These are phyloP conservation scores for Xylaria castorea DNA, from an alignment of 495 filamentous ascomycete genomes.

Conservation along the genomic window DNA sequence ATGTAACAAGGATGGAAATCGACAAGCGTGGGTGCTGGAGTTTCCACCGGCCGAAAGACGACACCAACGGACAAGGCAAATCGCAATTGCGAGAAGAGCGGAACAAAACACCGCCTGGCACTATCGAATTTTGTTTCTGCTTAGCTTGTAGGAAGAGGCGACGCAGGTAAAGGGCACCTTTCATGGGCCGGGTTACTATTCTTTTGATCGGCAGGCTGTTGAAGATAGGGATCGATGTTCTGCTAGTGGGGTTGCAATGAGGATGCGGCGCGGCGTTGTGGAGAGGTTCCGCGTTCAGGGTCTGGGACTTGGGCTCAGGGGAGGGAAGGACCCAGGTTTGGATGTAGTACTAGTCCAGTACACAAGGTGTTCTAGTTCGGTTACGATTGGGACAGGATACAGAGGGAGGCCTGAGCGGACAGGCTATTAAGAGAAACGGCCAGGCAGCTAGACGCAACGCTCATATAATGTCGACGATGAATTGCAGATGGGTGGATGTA, in stretches of 20 bases:
- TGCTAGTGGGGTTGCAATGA: conserved; percentile 26
- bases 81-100: neutral
- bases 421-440: neutral
- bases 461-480: neutral
- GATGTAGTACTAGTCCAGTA: neutral
- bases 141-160: neutral
- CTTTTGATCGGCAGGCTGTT: conserved; percentile 6
- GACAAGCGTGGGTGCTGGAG: neutral
- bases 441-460: neutral
- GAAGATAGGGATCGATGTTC: conserved; percentile 2
- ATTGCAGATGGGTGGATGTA: neutral
- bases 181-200: neutral
- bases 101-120: neutral
- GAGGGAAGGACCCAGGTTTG: conserved; percentile 16
- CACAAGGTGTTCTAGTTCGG: neutral
- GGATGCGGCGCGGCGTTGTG: conserved; percentile 11
- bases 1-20: neutral
- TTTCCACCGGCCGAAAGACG: neutral
- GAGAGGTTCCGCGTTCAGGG: conserved; percentile 36
- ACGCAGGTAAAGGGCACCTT: neutral
- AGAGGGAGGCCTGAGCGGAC: neutral
- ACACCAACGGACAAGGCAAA: neutral
- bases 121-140: neutral
- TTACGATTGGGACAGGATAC: neutral
- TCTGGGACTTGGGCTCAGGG: conserved; percentile 18